Conservation (phyloP, 2,329 filamentous ascomycete species). For the Stemphylium vesicarium region DNA sequence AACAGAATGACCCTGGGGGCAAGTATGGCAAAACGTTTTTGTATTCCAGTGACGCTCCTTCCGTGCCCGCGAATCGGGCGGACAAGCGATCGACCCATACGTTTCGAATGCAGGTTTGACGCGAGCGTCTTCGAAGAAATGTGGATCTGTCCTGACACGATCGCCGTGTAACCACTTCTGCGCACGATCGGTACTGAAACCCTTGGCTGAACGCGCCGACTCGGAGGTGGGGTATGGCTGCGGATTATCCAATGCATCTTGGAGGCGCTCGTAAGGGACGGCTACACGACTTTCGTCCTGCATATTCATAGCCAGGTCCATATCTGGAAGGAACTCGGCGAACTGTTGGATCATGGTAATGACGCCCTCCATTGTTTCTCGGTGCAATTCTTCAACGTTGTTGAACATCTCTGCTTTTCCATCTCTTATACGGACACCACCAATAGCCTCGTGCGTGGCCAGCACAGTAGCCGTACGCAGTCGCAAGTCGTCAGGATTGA, state of each 20-base stretch:
- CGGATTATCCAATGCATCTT: slow-evolving; percentile 34
- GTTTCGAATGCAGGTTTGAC: slow-evolving; percentile 51
- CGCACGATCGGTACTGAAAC: slow-evolving; percentile 50
- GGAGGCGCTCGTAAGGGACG: slow-evolving; percentile 53
- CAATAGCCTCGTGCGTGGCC: slow-evolving; percentile 61
- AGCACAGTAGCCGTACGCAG: slow-evolving; percentile 60
- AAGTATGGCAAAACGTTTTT: slow-evolving; percentile 68
- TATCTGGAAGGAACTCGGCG: slow-evolving; percentile 63
- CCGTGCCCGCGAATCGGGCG: slow-evolving; percentile 65
- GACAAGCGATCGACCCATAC: slow-evolving; percentile 62
- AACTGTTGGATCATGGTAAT: slow-evolving; percentile 59
- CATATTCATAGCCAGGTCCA: slow-evolving; percentile 69
- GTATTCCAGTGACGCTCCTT: slow-evolving; percentile 68
- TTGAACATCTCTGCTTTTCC: slow-evolving; percentile 53
- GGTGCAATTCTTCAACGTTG: slow-evolving; percentile 61
- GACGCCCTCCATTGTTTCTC: slow-evolving; percentile 64
- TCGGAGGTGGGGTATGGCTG: slow-evolving; percentile 32
- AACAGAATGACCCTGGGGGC: slow-evolving; percentile 68
- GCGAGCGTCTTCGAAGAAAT: slow-evolving; percentile 43
- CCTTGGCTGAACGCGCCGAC: slow-evolving; percentile 27
- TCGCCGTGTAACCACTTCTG: slow-evolving; percentile 45
- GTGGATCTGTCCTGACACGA: slow-evolving; percentile 32
- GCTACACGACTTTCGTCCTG: slow-evolving; percentile 66
- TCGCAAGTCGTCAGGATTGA: slow-evolving; percentile 59
- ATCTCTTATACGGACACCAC: slow-evolving; percentile 62